These are phyloP conservation scores for Russula ochroleuca DNA, from an alignment of 768 basidiomycete genomes.

Conservation along the genomic window DNA sequence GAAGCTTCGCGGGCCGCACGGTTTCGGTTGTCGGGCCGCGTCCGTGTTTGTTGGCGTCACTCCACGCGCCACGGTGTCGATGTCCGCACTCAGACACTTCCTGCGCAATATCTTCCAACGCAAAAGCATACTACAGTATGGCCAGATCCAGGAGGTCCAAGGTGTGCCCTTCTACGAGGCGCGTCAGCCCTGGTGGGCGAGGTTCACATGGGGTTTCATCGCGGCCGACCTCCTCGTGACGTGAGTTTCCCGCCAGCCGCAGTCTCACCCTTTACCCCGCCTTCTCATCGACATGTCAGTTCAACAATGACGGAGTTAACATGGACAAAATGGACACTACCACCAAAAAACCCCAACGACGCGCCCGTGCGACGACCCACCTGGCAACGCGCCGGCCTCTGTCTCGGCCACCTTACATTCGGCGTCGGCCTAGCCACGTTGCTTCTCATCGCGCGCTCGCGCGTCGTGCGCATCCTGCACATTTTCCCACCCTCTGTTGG, in stretches of 20 bases:
- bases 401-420: conserved; percentile 16
- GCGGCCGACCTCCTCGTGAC: conserved; percentile 27
- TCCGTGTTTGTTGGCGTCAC: not conserved
- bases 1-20: not conserved
- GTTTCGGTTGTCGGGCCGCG: not conserved
- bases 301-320: conserved; percentile 28
- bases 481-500: conserved; percentile 15
- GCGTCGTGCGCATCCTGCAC: conserved; percentile 26
- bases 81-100: conserved; percentile 10
- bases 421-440: conserved; percentile 25
- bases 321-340: conserved; percentile 26
- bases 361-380: conserved; percentile 15
- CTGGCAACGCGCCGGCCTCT: conserved; percentile 27
- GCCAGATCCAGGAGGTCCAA: conserved; percentile 4
- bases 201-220: conserved; percentile 25
- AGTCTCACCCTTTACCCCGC: not conserved
- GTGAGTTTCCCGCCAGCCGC: conserved; percentile 14
- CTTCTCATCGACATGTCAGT: conserved; percentile 7
- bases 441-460: conserved; percentile 25
- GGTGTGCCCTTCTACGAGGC: conserved; percentile 23
- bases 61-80: not conserved
- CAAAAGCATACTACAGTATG: conserved; percentile 8
- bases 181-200: conserved; percentile 24
- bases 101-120: conserved; percentile 17
- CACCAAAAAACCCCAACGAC: conserved; percentile 19